Evolutionary conservation across 202 grass and related monocot species (phyloP), one percentile per base, ranked within the genome.

Genomic region (Carex arenaria): DNA sequence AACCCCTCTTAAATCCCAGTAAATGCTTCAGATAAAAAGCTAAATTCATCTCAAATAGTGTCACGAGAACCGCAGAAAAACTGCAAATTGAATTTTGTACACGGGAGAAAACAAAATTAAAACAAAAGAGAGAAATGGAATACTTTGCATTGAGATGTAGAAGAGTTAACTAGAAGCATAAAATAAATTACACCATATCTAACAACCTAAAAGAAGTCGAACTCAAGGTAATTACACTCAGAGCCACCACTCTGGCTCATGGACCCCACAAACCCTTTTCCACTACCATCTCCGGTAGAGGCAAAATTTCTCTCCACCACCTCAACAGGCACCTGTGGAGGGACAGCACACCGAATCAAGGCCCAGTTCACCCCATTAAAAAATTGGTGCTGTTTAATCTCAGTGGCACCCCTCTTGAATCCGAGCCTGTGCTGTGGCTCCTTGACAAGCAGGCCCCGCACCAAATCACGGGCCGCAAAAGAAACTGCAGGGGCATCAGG

Each of bases 321-420:
- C 30, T 85, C 88, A 53, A 89, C 88, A 32, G 93, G 93, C 53
- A 92, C 88, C 73, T 95, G 90, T 69, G 93, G 93, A 22, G 93
- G 93, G 30, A 75, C 88, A 3, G 90, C 88, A 7, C 93, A 95
- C 62, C 93, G 84, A 65, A 95, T 95, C 85, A 95, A 61, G 62
- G 93, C 93, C 93, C 93, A 95, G 36, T 92, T 95, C 55, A 90
- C 90, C 20, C 93, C 90, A 72, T 95, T 90, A 15, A 95, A 95
- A 78, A 95, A 95, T 7, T 86, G 82, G 54, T 92, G 93, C 64
- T 95, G 93, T 79, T 92, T 95, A 68, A 95, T 92, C 88, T 95
- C 90, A 14, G 90, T 95, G 4, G 93, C 93, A 36, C 90, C 93
- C 49, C 93, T 90, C 80, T 92, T 95, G 61, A 89, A 95, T 3